phyloP scores from a whole-genome alignment of 1,284 basidiomycete species.

The Ceraceosorus bombacis region DNA sequence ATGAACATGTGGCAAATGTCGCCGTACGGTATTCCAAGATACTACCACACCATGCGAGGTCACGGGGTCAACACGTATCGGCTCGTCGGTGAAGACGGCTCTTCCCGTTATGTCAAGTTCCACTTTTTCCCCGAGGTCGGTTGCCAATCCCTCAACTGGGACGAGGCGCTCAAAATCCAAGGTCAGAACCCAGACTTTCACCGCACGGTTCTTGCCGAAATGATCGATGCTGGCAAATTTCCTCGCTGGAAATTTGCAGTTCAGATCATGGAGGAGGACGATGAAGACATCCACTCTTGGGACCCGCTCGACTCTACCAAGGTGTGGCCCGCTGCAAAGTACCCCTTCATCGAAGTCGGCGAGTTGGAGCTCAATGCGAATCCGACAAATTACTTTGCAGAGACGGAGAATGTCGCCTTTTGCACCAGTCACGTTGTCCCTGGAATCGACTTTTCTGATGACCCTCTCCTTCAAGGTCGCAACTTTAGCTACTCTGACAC shows the following conservation, averaged over 20 bases:
- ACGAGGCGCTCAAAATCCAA: slow-evolving; percentile 27
- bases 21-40: slow-evolving; percentile 70
- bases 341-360: slow-evolving; percentile 50
- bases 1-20: slow-evolving; percentile 78
- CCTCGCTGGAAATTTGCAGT: slow-evolving; percentile 71
- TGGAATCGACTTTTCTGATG: slow-evolving; percentile 48
- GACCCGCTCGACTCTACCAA: slow-evolving; percentile 55
- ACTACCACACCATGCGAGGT: slow-evolving; percentile 75
- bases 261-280: slow-evolving; percentile 62
- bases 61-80: slow-evolving; percentile 63
- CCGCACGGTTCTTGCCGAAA: slow-evolving; percentile 49
- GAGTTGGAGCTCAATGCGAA: slow-evolving; percentile 49
- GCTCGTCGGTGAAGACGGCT: slow-evolving; percentile 29
- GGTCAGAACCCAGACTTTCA: slow-evolving; percentile 51
- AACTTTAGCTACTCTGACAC: slow-evolving; percentile 41
- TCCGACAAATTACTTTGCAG: slow-evolving; percentile 65
- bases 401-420: slow-evolving; percentile 64
- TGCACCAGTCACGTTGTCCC: slow-evolving; percentile 47
- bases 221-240: slow-evolving; percentile 48
- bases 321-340: slow-evolving; percentile 40
- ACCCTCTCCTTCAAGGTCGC: background rate
- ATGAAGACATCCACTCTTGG: slow-evolving; percentile 69
- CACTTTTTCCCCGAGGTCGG: slow-evolving; percentile 29
- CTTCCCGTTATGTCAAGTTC: slow-evolving; percentile 29
- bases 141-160: slow-evolving; percentile 20